Conservation (phyloP, 2,329 filamentous ascomycete genomes). For the Huntiella moniliformis region DNA sequence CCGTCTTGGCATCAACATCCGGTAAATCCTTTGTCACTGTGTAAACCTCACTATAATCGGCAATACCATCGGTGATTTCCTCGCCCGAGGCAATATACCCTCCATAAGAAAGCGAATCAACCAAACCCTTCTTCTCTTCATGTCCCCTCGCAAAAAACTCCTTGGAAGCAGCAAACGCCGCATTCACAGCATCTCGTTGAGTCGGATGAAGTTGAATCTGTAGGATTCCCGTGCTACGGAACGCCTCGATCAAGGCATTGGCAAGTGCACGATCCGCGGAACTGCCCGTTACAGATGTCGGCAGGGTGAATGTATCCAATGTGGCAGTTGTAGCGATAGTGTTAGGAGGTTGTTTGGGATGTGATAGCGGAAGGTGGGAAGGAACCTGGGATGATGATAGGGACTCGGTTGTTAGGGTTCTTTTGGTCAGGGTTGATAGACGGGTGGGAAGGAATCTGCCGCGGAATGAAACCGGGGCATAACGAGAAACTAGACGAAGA, state of each 20-base stretch:
- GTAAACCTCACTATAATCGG: constrained; percentile 34
- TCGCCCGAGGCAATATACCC: constrained; percentile 32
- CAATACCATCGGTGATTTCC: constrained; percentile 28
- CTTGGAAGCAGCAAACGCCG: constrained; percentile 21
- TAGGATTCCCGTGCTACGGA: constrained; percentile 27
- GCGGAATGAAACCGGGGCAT: no score
- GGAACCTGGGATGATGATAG: no score
- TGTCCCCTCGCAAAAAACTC: constrained; percentile 22
- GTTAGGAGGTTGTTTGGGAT: constrained; percentile 8
- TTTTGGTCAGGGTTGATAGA: neutral
- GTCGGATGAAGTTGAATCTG: constrained; percentile 23
- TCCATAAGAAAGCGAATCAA: constrained; percentile 27
- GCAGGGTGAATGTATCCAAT: constrained; percentile 26
- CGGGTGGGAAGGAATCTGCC: neutral
- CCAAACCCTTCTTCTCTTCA: constrained; percentile 23
- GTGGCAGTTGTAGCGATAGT: constrained; percentile 7
- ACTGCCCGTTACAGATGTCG: constrained; percentile 19
- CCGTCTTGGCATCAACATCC: constrained; percentile 19
- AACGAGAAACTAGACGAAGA: no score
- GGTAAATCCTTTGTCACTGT: constrained; percentile 30
- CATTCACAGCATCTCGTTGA: constrained; percentile 20
- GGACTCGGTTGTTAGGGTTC: neutral
- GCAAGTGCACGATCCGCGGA: constrained; percentile 21
- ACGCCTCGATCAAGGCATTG: constrained; percentile 23
- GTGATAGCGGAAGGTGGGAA: neutral